These are phyloP conservation scores for Haberlea rhodopensis DNA, from an alignment of 257 asterid species.

Conservation along the genomic window DNA sequence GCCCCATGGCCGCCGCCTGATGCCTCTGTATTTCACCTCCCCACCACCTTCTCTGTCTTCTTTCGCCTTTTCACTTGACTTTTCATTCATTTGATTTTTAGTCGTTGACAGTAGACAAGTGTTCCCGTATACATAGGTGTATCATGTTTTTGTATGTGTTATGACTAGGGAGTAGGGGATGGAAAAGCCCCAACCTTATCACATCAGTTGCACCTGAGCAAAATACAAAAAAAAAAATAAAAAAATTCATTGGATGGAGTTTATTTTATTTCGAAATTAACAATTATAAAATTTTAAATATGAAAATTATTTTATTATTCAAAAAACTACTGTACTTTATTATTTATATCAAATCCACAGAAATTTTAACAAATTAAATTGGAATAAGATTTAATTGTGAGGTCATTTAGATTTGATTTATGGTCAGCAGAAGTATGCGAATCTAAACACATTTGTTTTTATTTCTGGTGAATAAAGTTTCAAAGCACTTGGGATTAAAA, in stretches of 20 bases:
- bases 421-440: neutral
- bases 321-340: too few species aligned
- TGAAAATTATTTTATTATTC: too few species aligned
- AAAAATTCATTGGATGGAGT: too few species aligned
- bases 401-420: neutral
- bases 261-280: too few species aligned
- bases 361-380: too few species aligned
- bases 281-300: too few species aligned
- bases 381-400: neutral
- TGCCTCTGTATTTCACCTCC: slow-evolving; percentile 54
- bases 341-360: too few species aligned
- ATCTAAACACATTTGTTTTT: neutral
- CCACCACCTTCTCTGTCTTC: slow-evolving; percentile 14
- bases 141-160: neutral
- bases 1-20: slow-evolving; percentile 82
- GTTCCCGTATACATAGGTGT: neutral
- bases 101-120: neutral
- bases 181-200: too few species aligned
- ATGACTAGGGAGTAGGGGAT: neutral
- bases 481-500: neutral
- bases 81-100: slow-evolving; percentile 19
- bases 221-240: too few species aligned
- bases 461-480: neutral
- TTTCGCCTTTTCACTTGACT: neutral
- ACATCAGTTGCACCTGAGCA: too few species aligned